Base-by-base conservation (phyloP, 2,329 filamentous ascomycete genomes). In the Hirsutella minnesotensis region DNA sequence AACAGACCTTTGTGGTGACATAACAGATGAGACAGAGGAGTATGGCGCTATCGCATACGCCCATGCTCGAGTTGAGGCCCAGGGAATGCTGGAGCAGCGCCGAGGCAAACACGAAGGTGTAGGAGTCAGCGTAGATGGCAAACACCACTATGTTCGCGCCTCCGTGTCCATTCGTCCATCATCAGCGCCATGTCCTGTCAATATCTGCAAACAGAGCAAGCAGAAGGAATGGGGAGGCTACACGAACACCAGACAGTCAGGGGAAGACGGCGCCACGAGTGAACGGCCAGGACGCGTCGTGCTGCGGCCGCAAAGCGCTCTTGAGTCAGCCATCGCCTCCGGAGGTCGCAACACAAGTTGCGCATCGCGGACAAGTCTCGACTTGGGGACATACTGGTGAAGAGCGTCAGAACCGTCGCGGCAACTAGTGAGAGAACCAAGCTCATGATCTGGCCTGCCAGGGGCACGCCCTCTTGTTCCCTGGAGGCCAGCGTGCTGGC, bases 21-120 rank as follows among this genome's bases (percentile, higher is more conserved):
- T 82, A 82, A 49, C 72, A 81, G 5, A 70, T 59, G 2, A 82
- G 63, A 53, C 78, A 82, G 1, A 81, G 61, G 5, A 81, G 48
- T 34, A 81, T 77, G 7, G 75, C 74, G 5, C 70, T 68, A 37
- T 75, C 69, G 53, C 78, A 83, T 4, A 75, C 63, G 2, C 55
- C 51, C 3, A 61, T 50, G 19, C 66, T 73, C 15, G 62, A 65
- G 47, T 78, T 73, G 40, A 81, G 63, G 1, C 75, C 74, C 43
- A 77, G 65, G 1, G 74, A 72, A 46, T 75, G 70, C 44, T 77
- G 69, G 9, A 81, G 53, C 8, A 81, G 61, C 2, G 71, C 69
- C 3, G 76, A 74, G 9, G 67, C 68, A 47, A 77, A 67, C 12
- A 79, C 72, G 51, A 82, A 82, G 9, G 70, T 49, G 43, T 73